A percentile compares a stretch with the other conserved stretches of the same genome.
phyloP scores from a whole-genome alignment of 768 basidiomycete genomes.

The Lentinula lateritia region DNA sequence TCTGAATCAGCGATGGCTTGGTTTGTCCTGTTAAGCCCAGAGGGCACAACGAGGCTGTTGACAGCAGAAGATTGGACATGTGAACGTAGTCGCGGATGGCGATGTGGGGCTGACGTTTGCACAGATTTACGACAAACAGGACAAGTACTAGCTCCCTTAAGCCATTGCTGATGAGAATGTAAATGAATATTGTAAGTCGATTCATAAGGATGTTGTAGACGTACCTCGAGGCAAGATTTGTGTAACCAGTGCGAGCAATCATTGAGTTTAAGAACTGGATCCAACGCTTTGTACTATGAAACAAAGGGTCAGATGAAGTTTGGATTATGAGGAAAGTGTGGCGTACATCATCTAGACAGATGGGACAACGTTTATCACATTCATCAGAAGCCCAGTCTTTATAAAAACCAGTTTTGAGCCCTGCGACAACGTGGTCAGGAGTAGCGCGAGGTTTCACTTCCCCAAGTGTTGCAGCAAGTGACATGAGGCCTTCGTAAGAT shows the following conservation, averaged over 20 bases:
- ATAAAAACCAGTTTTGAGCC: constrained; percentile 55
- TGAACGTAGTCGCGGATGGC: neutral
- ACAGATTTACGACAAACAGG: constrained; percentile 75
- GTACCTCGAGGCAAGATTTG: constrained; percentile 68
- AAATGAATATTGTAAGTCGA: constrained; percentile 5
- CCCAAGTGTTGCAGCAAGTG: constrained; percentile 53
- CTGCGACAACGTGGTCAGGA: constrained; percentile 52
- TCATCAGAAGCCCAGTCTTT: constrained; percentile 64
- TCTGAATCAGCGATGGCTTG: neutral
- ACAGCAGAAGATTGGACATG: neutral
- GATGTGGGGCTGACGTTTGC: constrained; percentile 9
- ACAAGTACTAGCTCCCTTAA: constrained; percentile 69
- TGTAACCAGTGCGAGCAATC: constrained; percentile 82
- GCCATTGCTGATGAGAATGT: constrained; percentile 60
- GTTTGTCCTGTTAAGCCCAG: neutral
- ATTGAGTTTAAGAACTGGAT: constrained; percentile 57
- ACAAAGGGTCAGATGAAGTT: constrained; percentile 8
- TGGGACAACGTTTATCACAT: constrained; percentile 73
- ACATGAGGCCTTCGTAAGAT: constrained; percentile 67
- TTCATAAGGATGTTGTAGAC: constrained; percentile 12
- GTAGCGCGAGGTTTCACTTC: constrained; percentile 66
- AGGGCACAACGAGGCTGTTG: neutral
- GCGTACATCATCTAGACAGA: constrained; percentile 80
- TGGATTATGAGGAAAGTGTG: neutral
- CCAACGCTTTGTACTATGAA: constrained; percentile 55